Conservation (phyloP, 106 monocot species). For the Allium cepa region DNA sequence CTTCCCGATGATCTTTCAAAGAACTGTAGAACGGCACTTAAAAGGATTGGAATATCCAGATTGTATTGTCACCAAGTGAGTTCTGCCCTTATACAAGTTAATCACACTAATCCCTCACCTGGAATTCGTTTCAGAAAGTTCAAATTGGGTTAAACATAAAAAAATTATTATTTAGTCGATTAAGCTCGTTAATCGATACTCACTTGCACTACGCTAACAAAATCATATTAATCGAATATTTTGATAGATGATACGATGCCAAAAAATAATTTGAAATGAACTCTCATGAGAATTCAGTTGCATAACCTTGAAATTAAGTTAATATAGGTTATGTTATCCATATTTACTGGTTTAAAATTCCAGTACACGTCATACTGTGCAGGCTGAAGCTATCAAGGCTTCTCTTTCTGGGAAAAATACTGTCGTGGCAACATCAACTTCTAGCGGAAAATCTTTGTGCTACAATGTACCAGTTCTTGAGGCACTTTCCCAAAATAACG, state of each 20-base stretch:
- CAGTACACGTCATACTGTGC: slow-evolving; percentile 13
- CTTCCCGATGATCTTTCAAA: slow-evolving; percentile 44
- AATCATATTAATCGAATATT: too few relatives aligned
- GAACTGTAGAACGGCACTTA: slow-evolving; percentile 28
- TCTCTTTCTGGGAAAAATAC: slow-evolving; percentile 65
- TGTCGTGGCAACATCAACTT: slow-evolving; percentile 91
- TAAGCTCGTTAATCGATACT: too few relatives aligned
- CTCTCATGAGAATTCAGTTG: too few relatives aligned
- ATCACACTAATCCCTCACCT: background rate
- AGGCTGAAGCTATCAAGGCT: slow-evolving; percentile 64
- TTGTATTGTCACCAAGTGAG: slow-evolving; percentile 75
- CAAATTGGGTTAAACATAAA: too few relatives aligned
- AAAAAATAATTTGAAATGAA: too few relatives aligned
- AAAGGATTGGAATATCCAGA: slow-evolving; percentile 49
- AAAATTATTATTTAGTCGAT: too few relatives aligned
- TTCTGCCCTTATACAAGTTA: background rate
- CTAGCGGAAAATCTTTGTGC: slow-evolving; percentile 95
- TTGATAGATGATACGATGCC: too few relatives aligned
- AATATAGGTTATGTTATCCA: too few relatives aligned
- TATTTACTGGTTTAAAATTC: background rate
- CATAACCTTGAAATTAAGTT: too few relatives aligned
- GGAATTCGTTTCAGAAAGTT: too few relatives aligned
- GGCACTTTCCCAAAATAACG: slow-evolving; percentile 35
- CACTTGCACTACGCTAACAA: too few relatives aligned
- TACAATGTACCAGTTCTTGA: slow-evolving; percentile 93